Evolutionary conservation across 371 early-diverging fungal species (phyloP).

Genomic region (Circinella umbellata): DNA sequence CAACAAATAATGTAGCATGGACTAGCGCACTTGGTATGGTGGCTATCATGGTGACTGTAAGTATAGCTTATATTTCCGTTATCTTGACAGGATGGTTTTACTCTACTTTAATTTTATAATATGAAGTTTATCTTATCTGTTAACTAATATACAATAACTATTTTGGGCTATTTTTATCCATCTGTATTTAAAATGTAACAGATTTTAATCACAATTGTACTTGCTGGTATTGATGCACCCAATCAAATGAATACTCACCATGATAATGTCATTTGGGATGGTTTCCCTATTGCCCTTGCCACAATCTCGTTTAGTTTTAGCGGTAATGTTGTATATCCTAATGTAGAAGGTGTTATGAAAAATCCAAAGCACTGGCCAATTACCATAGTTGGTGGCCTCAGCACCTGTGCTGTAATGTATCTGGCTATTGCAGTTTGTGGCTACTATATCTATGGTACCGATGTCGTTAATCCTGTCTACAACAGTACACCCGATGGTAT

Average conservation of each 20-base stretch:
- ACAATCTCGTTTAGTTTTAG: slow-evolving; percentile 81
- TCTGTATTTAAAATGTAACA: not conserved
- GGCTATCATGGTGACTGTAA: slow-evolving; percentile 50
- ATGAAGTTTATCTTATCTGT: no score
- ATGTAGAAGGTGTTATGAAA: slow-evolving; percentile 84
- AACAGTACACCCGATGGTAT: slow-evolving; percentile 70
- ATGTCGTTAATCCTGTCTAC: slow-evolving; percentile 74
- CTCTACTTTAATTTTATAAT: no score
- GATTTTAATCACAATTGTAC: slow-evolving; percentile 43
- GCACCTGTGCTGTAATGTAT: slow-evolving; percentile 79
- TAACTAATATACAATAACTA: no score
- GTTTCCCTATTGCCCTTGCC: slow-evolving; percentile 61
- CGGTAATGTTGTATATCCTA: slow-evolving; percentile 82
- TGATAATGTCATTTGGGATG: slow-evolving; percentile 51
- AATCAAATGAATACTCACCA: slow-evolving; percentile 26
- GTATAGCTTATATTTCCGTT: not conserved
- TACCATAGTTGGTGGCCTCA: slow-evolving; percentile 68
- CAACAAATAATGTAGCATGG: slow-evolving; percentile 65
- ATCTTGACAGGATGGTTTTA: no score
- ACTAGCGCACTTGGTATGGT: slow-evolving; percentile 66
- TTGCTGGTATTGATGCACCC: slow-evolving; percentile 29
- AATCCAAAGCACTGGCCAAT: slow-evolving; percentile 76
- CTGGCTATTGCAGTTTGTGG: slow-evolving; percentile 75
- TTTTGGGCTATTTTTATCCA: no score
- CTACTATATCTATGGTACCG: slow-evolving; percentile 80